Evolutionary conservation across 2,329 filamentous ascomycete genomes (phyloP).

Genomic region (Fusarium duplospermum): DNA sequence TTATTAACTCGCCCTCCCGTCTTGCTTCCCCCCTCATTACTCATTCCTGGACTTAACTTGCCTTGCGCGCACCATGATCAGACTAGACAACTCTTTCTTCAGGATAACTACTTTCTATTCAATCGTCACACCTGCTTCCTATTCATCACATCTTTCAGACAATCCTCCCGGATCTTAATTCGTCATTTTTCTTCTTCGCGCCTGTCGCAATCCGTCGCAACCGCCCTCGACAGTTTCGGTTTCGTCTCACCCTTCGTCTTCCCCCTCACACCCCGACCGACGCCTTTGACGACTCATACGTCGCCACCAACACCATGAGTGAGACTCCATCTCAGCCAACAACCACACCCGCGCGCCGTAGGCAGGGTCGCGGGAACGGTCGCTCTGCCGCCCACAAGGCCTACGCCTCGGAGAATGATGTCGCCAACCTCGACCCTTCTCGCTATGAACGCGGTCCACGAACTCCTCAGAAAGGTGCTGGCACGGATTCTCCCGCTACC

Average conservation of each 20-base stretch:
- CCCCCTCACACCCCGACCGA: neutral
- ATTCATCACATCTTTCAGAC: slow-evolving; percentile 30
- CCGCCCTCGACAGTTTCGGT: slow-evolving; percentile 3
- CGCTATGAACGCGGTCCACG: slow-evolving; percentile 51
- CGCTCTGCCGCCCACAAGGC: slow-evolving; percentile 60
- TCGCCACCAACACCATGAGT: slow-evolving; percentile 46
- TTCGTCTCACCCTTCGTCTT: slow-evolving; percentile 5
- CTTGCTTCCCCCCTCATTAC: slow-evolving; percentile 27
- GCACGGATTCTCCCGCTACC: slow-evolving; percentile 51
- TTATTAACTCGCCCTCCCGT: slow-evolving; percentile 30
- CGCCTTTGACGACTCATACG: slow-evolving; percentile 1
- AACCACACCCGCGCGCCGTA: slow-evolving; percentile 51
- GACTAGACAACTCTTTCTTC: slow-evolving; percentile 33
- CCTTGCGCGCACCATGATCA: slow-evolving; percentile 42
- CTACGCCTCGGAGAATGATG: slow-evolving; percentile 71
- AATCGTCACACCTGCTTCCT: slow-evolving; percentile 28
- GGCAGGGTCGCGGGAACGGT: slow-evolving; percentile 55
- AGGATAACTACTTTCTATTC: slow-evolving; percentile 36
- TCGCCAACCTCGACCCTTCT: slow-evolving; percentile 45
- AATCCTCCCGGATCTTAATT: slow-evolving; percentile 37
- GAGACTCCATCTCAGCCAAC: slow-evolving; percentile 48
- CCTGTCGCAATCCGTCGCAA: slow-evolving; percentile 28
- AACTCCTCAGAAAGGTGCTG: slow-evolving; percentile 60
- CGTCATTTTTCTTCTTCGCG: slow-evolving; percentile 9
- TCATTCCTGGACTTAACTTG: slow-evolving; percentile 25